Conservation (phyloP, 305 asterid species). For the Solanum hybrid region DNA sequence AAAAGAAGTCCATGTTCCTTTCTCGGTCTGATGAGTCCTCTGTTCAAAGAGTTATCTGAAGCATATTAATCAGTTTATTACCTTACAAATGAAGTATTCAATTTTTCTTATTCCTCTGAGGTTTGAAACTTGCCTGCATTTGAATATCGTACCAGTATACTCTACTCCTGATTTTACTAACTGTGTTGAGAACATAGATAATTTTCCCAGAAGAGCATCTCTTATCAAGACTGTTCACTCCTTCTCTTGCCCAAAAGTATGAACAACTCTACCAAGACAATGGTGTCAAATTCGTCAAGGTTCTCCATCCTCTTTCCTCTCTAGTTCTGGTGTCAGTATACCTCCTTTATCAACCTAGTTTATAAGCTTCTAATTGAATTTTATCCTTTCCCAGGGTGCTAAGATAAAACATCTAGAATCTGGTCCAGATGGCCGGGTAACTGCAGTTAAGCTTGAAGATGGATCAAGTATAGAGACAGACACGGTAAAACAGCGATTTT, state of each 20-base stretch:
- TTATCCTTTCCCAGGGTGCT: slow-evolving; percentile 54
- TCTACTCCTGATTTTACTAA: not conserved
- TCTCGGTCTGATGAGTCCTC: not conserved
- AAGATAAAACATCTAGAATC: slow-evolving; percentile 60
- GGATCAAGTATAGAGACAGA: slow-evolving; percentile 72
- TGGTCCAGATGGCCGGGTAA: slow-evolving; percentile 70
- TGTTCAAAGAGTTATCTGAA: not conserved
- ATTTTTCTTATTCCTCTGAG: not conserved
- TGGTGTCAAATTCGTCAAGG: slow-evolving; percentile 86
- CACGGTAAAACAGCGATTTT: slow-evolving; percentile 30
- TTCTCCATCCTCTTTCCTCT: slow-evolving; percentile 18
- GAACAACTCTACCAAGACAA: slow-evolving; percentile 66
- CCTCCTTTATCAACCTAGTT: not conserved
- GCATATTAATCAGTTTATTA: not conserved
- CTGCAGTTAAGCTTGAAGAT: slow-evolving; percentile 62
- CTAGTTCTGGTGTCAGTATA: not conserved
- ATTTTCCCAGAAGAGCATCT: slow-evolving; percentile 87
- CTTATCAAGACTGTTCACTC: slow-evolving; percentile 73
- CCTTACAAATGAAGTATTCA: not conserved
- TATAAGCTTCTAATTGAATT: slow-evolving; percentile 14
- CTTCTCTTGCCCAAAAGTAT: slow-evolving; percentile 78
- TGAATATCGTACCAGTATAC: not conserved
- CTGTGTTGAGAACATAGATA: slow-evolving; percentile 30
- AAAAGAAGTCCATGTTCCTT: not conserved
- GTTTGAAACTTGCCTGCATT: slow-evolving; percentile 2